Percentiles rank a stretch among this genome's conserved stretches.
These are phyloP conservation scores for Pseudozyma hubeiensis DNA, from an alignment of 1,284 basidiomycete genomes.

Conservation along the genomic window DNA sequence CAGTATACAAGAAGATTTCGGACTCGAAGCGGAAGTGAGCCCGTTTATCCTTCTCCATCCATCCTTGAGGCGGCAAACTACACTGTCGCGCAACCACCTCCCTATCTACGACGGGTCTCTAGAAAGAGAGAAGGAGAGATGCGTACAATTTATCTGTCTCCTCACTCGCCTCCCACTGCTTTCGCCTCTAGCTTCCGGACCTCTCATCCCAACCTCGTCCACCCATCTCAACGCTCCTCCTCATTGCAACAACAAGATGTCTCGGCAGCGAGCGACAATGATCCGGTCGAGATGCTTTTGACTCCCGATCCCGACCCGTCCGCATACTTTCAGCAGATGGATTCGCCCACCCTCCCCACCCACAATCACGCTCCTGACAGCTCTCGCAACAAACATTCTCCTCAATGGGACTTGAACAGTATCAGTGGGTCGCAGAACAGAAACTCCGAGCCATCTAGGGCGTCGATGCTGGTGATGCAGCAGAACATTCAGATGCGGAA, in stretches of 20 bases:
- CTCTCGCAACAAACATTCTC: neutral
- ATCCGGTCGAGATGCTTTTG: conserved; percentile 12
- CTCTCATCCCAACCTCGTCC: neutral
- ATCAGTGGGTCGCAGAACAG: neutral
- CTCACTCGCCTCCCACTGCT: neutral
- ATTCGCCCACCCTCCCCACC: neutral
- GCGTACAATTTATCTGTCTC: conserved; percentile 16
- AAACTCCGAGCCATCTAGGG: conserved; percentile 12
- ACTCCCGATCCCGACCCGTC: conserved; percentile 3
- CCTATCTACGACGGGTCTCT: conserved; percentile 11
- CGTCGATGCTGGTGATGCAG: conserved; percentile 23
- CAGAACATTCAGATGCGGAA: conserved; percentile 28
- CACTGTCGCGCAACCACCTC: neutral
- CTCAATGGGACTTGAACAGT: neutral
- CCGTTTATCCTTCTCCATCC: neutral
- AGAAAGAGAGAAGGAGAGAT: conserved; percentile 14
- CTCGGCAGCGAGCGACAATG: neutral
- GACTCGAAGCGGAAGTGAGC: conserved; percentile 7
- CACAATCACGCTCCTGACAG: neutral
- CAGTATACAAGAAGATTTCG: neutral
- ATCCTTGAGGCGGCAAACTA: neutral
- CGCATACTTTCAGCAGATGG: neutral
- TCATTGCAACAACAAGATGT: neutral
- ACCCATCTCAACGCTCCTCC: neutral
- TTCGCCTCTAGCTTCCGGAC: no score